A percentile compares a stretch with the other conserved stretches of the same genome.
These are phyloP conservation scores for Nadsonia starkeyi-henricii DNA, from an alignment of 1,139 yeast genomes.

Conservation along the genomic window DNA sequence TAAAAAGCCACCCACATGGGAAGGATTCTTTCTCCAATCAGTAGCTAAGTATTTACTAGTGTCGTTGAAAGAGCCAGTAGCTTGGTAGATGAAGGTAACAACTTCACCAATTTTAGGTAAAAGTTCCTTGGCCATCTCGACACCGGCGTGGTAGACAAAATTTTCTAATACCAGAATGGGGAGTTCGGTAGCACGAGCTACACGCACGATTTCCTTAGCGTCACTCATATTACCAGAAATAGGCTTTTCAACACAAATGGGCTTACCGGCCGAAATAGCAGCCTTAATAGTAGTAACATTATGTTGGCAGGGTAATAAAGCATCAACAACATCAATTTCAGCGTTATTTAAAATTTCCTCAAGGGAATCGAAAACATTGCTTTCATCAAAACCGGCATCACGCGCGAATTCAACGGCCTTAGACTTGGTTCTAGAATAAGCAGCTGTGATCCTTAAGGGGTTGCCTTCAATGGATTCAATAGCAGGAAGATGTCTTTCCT, in stretches of 20 bases:
- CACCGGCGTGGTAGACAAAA: slow-evolving; percentile 58
- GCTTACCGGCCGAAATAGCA: slow-evolving; percentile 59
- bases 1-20: slow-evolving; percentile 81
- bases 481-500: slow-evolving; percentile 68
- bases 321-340: slow-evolving; percentile 62
- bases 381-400: slow-evolving; percentile 36
- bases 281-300: slow-evolving; percentile 51
- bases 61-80: slow-evolving; percentile 68
- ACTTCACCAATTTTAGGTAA: slow-evolving; percentile 63
- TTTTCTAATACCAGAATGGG: slow-evolving; percentile 76
- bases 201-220: slow-evolving; percentile 61
- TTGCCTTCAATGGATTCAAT: slow-evolving; percentile 31
- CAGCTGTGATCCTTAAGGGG: slow-evolving; percentile 36
- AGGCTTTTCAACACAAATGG: slow-evolving; percentile 77
- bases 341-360: slow-evolving; percentile 54
- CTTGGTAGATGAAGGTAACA: slow-evolving; percentile 60
- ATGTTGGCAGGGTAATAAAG: slow-evolving; percentile 71
- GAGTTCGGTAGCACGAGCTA: slow-evolving; percentile 41
- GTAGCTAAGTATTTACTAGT: slow-evolving; percentile 48
- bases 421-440: slow-evolving; percentile 66
- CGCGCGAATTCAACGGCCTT: slow-evolving; percentile 76
- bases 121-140: slow-evolving; percentile 37
- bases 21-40: slow-evolving; percentile 73
- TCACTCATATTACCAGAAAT: slow-evolving; percentile 74
- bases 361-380: slow-evolving; percentile 46